Evolutionary conservation across 163 green algal genomes (phyloP), one percentile per base, ranked within the genome.

Genomic region (Coccomyxa subellipsoidea): DNA sequence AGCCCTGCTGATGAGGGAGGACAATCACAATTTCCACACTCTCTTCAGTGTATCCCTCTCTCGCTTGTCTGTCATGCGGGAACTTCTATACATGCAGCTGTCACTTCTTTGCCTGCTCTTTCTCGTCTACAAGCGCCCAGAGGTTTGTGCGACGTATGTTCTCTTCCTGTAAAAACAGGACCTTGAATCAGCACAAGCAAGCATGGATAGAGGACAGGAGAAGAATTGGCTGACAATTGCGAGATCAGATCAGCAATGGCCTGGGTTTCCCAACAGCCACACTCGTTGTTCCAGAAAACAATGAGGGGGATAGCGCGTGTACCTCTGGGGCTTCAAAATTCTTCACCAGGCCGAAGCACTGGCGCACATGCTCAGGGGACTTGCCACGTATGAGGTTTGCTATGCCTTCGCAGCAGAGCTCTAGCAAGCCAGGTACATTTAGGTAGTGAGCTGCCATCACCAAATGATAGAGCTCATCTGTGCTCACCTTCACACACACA

Each of bases 311-410:
- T 36, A 73, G 66, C 18, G 66, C 27, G n/a, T 73, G 29, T 4
- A 73, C 66, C 66, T 73, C 66, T 73, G 27, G 21, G 31, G 21
- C 0, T 8, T 34, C n/a, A 34, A 73, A 34, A 73, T 73, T 73
- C 21, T 32, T 32, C 66, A 36, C n/a, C 66, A 73, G 27, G 66
- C 66, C 66, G 66, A 73, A 73, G 66, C 27, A n/a, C 29, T 32
- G 29, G 29, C 66, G 27, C 66, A 73, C 66, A 36, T 73, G 66
- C 29, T 34, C 8, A 23, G 96, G 96, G 18, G 95, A 97, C 86
- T 99, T 99, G 66, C 96, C 88, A 84, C 97, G 98, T 82, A 98
- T 98, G 93, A 98, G 96, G 84, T 98, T 93, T 23, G 96, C 96
- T 12, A 99, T 96, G 7, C 95, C 98, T 72, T 97, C 90, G 89